Conservation (phyloP, 495 filamentous ascomycete species). For the Neurospora sp. region DNA sequence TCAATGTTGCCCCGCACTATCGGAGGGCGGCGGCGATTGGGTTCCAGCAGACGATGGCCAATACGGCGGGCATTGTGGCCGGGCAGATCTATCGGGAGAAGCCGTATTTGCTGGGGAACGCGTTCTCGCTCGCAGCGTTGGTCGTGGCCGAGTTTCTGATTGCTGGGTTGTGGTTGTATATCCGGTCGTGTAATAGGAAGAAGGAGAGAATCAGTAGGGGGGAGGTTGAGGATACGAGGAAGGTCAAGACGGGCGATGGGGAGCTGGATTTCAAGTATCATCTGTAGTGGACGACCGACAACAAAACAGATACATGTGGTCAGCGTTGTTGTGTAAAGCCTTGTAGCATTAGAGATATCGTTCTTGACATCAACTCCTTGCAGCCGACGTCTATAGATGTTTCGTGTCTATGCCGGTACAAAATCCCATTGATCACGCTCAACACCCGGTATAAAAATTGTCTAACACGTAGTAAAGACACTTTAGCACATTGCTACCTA, state of each 20-base stretch:
- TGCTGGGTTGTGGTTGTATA: slow-evolving; percentile 28
- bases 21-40: slow-evolving; percentile 46
- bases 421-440: background rate
- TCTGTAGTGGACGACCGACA: background rate
- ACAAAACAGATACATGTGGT: background rate
- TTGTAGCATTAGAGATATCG: background rate
- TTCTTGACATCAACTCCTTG: background rate
- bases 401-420: background rate
- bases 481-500: too few relatives aligned
- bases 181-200: slow-evolving; percentile 27
- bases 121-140: slow-evolving; percentile 37
- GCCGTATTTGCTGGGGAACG: slow-evolving; percentile 43
- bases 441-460: too few relatives aligned
- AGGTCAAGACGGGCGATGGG: slow-evolving; percentile 35
- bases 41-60: slow-evolving; percentile 45
- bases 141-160: slow-evolving; percentile 31
- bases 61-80: slow-evolving; percentile 44
- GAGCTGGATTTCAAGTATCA: slow-evolving; percentile 40
- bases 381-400: background rate
- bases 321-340: background rate
- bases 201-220: slow-evolving; percentile 35
- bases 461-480: background rate
- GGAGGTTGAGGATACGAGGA: slow-evolving; percentile 32
- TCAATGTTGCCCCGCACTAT: slow-evolving; percentile 49
- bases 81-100: slow-evolving; percentile 41